Base-by-base conservation (phyloP, 352 stramenopile genomes). In the Phytophthora megakarya region DNA sequence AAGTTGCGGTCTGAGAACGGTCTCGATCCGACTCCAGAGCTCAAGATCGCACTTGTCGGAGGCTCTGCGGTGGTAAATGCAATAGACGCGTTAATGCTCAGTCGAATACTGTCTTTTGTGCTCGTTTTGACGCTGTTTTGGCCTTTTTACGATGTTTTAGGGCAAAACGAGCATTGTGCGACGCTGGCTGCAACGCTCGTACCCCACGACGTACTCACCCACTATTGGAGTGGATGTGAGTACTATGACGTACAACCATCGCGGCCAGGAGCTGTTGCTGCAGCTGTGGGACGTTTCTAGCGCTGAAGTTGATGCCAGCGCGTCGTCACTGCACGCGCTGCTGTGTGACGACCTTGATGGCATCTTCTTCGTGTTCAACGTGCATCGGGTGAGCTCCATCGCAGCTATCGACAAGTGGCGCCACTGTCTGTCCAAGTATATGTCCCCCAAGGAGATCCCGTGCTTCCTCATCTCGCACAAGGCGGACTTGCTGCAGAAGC, bases 281-380 rank as follows among this genome's bases (percentile, higher is more conserved):
- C 75, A 89, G 10, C 26, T 94, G 32, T 95, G 84, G 84, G 86
- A 95, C 54, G 81, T 95, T 8, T 81, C 86, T 6, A 93, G 80
- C 42, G 73, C 78, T 22, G 86, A 95, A 46, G 78, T 88, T 12
- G 84, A 95, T 52, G 70, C 70, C 28, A 73, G 57, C 19, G 76
- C 77, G 37, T 79, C 78, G n/a, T 78, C 82, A 16, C 67, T 93
- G 21, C 84, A 93, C 61, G 61, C 86, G 53, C 70, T 93, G 13
- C 52, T 92, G 22, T 95, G 86, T 40, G 82, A 93, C 10, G 76
- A 84, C 13, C 76, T 95, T 30, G 86, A 93, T 56, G 86, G 86
- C 46, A 77, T 95, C 49, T 95, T 95, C 67, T 92, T 92, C 38
- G 86, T 93, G n/a, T 92, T 92, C 52, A 95, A 95, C 59, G 83